These are phyloP conservation scores for Cytospora piceae DNA, from an alignment of 2,329 filamentous ascomycete species.

Conservation along the genomic window DNA sequence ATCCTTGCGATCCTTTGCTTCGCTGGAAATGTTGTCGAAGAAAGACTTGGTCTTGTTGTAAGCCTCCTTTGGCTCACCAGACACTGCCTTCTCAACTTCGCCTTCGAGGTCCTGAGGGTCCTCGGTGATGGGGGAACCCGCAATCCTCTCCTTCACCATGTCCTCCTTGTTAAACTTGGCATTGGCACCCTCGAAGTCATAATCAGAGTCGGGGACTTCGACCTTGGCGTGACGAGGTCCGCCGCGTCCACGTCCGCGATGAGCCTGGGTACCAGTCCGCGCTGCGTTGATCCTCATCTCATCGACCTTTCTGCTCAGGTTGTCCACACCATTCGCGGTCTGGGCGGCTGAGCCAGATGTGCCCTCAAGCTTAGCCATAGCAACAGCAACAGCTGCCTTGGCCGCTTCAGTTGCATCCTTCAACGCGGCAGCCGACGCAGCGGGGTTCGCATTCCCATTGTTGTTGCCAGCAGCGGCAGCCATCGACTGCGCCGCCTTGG, in stretches of 20 bases:
- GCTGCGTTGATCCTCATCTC: conserved; percentile 73
- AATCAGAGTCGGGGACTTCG: conserved; percentile 88
- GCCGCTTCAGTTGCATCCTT: conserved; percentile 75
- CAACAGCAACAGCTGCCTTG: conserved; percentile 76
- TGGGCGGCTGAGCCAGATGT: conserved; percentile 36
- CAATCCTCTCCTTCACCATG: conserved; percentile 85
- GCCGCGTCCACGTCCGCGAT: conserved; percentile 48
- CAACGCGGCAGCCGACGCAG: conserved; percentile 48
- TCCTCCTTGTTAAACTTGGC: conserved; percentile 89
- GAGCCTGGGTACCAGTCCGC: conserved; percentile 48
- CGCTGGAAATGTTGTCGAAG: conserved; percentile 98
- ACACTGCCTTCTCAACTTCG: conserved; percentile 11
- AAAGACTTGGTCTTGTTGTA: conserved; percentile 93
- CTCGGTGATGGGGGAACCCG: conserved; percentile 67
- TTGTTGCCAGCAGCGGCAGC: conserved; percentile 37
- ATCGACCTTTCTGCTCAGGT: conserved; percentile 73
- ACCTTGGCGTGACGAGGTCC: conserved; percentile 66
- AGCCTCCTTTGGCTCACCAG: conserved; percentile 43
- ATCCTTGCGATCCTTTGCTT: conserved; percentile 85
- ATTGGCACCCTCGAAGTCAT: conserved; percentile 86
- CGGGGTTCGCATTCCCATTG: conserved; percentile 38
- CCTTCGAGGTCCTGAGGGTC: conserved; percentile 51
- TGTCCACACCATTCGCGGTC: conserved; percentile 61
- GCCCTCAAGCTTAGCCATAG: conserved; percentile 71
- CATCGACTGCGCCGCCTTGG: conserved; percentile 37